Evolutionary conservation across 257 asterid species (phyloP).

Genomic region (Euphrasia confusa): DNA sequence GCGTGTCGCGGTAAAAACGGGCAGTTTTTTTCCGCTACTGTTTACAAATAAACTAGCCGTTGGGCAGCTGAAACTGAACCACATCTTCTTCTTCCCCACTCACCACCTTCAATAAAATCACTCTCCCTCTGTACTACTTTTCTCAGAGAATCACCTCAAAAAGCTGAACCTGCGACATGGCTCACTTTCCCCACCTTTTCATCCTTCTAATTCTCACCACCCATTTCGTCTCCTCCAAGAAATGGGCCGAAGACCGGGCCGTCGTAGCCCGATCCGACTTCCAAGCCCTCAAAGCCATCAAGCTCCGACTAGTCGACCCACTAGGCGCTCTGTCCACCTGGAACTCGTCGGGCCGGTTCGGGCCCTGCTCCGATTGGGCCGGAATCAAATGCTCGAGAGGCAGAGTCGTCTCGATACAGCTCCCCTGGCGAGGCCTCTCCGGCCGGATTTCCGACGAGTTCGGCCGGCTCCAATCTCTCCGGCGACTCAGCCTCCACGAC

Average conservation of each 20-base stretch:
- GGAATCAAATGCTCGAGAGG: conserved; percentile 81
- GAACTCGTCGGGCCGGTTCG: conserved; percentile 43
- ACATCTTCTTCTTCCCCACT: not conserved
- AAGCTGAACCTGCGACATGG: not conserved
- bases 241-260: conserved; percentile 35
- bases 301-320: conserved; percentile 37
- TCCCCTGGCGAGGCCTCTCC: conserved; percentile 64
- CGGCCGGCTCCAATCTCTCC: conserved; percentile 67
- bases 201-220: conserved; percentile 25
- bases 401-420: conserved; percentile 58
- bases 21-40: not conserved
- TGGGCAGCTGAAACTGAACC: not conserved
- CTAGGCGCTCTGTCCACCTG: conserved; percentile 61
- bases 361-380: conserved; percentile 74
- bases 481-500: conserved; percentile 81
- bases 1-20: not conserved
- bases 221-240: conserved; percentile 29
- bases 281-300: conserved; percentile 44
- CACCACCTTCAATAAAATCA: not conserved
- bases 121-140: not conserved
- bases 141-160: not conserved
- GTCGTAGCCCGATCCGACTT: conserved; percentile 41
- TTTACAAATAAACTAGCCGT: not conserved
- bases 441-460: conserved; percentile 70
- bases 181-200: conserved; percentile 10